phyloP scores from a whole-genome alignment of 768 basidiomycete species.

The Rhizopogon vinicolor region DNA sequence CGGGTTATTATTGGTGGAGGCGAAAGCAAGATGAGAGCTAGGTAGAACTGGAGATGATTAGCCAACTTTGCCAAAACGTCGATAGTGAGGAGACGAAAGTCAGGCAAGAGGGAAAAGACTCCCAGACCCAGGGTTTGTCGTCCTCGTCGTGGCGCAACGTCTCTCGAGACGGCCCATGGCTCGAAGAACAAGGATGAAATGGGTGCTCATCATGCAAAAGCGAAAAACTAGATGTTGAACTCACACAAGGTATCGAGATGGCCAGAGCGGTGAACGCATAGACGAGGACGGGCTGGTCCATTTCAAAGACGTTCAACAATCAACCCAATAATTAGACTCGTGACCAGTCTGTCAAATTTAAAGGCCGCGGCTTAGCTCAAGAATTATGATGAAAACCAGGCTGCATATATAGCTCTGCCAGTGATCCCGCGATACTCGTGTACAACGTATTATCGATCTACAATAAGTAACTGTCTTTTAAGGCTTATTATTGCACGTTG shows the following conservation, averaged over 20 bases:
- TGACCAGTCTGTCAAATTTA: neutral
- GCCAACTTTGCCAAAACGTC: neutral
- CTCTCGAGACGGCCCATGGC: conserved; percentile 47
- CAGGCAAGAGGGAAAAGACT: conserved; percentile 35
- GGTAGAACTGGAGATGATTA: conserved; percentile 51
- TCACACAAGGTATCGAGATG: conserved; percentile 23
- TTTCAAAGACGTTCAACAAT: conserved; percentile 1
- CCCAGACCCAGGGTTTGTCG: conserved; percentile 54
- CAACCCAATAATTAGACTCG: neutral
- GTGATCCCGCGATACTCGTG: no score
- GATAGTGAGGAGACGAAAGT: conserved; percentile 6
- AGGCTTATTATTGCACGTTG: no score
- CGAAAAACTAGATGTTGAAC: neutral
- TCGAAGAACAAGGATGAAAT: conserved; percentile 95
- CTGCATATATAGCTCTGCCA: no score
- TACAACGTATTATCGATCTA: no score
- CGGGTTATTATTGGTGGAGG: conserved; percentile 60
- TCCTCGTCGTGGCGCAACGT: conserved; percentile 58
- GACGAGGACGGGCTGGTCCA: conserved; percentile 23
- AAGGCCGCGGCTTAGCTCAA: neutral
- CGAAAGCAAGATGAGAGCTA: conserved; percentile 68
- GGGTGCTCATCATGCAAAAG: conserved; percentile 51
- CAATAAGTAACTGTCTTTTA: no score
- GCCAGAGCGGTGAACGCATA: conserved; percentile 16
- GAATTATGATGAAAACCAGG: neutral